These are phyloP conservation scores for Diutina ranongensis DNA, from an alignment of 1,139 yeast genomes.

Conservation along the genomic window DNA sequence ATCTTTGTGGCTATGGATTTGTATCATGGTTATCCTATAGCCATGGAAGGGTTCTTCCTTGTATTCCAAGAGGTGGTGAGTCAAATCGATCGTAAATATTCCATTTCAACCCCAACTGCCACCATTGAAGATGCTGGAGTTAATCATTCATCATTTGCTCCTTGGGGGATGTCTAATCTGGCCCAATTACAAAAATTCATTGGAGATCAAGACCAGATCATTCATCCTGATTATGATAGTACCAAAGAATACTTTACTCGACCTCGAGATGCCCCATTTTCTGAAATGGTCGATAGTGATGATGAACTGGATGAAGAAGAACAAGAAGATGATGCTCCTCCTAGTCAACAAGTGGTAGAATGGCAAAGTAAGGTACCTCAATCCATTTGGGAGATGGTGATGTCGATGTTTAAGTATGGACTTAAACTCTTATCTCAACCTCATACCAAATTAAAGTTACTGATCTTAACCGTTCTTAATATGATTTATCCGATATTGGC, in stretches of 20 bases:
- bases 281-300: neutral
- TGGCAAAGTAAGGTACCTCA: neutral
- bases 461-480: neutral
- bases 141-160: neutral
- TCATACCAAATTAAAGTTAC: neutral
- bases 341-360: neutral
- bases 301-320: constrained; percentile 1
- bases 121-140: neutral
- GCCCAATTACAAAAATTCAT: neutral
- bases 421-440: constrained; percentile 4
- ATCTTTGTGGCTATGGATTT: constrained; percentile 69
- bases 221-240: neutral
- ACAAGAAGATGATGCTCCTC: neutral
- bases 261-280: neutral
- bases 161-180: constrained; percentile 2
- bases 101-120: neutral
- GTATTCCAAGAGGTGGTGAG: constrained; percentile 56
- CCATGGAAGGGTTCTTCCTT: constrained; percentile 65
- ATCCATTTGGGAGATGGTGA: neutral
- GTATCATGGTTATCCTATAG: constrained; percentile 66
- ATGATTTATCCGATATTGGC: neutral
- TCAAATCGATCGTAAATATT: constrained; percentile 27
- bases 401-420: neutral
- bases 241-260: constrained; percentile 4
- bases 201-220: neutral